Percentiles rank a stretch among this genome's conserved stretches.
These are phyloP conservation scores for Wickerhamiella parazyma DNA, from an alignment of 805 yeast species.

Conservation along the genomic window DNA sequence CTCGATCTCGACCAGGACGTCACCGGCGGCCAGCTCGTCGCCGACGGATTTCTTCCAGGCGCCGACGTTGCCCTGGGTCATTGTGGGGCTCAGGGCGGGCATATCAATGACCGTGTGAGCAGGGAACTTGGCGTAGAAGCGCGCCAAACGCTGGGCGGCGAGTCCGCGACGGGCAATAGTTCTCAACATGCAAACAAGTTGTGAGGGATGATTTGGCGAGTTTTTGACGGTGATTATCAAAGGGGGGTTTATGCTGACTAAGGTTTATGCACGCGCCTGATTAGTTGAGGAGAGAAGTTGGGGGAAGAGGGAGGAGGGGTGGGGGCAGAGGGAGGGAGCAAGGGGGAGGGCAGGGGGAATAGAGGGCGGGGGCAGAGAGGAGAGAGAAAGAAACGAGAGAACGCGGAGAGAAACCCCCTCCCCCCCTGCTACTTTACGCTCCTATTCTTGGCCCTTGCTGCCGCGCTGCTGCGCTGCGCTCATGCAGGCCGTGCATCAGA, in stretches of 20 bases:
- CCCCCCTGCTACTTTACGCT: too few relatives aligned
- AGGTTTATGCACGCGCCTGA: background rate
- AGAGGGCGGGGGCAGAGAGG: too few relatives aligned
- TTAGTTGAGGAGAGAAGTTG: background rate
- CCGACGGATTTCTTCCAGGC: conserved; percentile 85
- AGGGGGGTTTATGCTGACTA: conserved; percentile 9
- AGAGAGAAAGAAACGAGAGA: too few relatives aligned
- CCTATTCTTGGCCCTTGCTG: too few relatives aligned
- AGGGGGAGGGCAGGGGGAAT: too few relatives aligned
- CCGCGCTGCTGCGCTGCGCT: too few relatives aligned
- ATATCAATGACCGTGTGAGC: conserved; percentile 78
- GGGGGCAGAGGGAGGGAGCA: too few relatives aligned
- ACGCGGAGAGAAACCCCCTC: too few relatives aligned
- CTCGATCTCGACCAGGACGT: conserved; percentile 89
- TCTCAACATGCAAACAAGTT: background rate
- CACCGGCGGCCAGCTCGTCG: conserved; percentile 81
- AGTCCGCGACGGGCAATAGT: conserved; percentile 7
- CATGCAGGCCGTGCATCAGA: background rate
- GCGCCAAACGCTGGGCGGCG: conserved; percentile 8
- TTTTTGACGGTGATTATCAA: conserved; percentile 7
- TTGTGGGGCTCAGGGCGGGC: conserved; percentile 99
- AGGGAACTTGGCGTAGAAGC: conserved; percentile 36
- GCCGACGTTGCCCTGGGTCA: conserved; percentile 91
- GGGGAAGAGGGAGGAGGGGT: background rate
- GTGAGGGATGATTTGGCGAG: background rate